Evolutionary conservation across 2,329 filamentous ascomycete genomes (phyloP).

Genomic region (Purpureocillium takamizusanense): DNA sequence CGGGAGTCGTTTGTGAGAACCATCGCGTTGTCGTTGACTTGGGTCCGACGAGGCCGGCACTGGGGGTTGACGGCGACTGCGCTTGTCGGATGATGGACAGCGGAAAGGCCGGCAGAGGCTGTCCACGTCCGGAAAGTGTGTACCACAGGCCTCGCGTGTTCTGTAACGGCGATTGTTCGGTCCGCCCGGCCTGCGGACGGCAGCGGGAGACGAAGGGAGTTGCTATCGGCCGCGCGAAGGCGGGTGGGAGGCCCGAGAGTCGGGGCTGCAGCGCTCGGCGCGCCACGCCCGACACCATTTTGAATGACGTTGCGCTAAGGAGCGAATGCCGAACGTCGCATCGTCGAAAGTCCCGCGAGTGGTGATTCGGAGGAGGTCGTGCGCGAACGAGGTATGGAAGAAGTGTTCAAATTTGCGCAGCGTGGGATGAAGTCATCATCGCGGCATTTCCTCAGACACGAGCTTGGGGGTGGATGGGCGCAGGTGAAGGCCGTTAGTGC

Average conservation of each 20-base stretch:
- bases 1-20: conserved; percentile 18
- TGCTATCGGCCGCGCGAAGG: too few species aligned
- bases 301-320: conserved; percentile 17
- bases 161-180: too few species aligned
- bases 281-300: conserved; percentile 40
- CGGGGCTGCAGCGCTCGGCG: conserved; percentile 40
- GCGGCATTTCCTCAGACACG: conserved; percentile 17
- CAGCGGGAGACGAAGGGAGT: too few species aligned
- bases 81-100: conserved; percentile 1
- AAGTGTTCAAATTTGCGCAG: conserved; percentile 12
- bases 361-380: conserved; percentile 5
- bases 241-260: conserved; percentile 15
- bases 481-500: too few species aligned
- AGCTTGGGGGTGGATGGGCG: neutral
- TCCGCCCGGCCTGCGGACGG: too few species aligned
- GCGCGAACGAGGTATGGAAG: neutral
- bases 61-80: too few species aligned
- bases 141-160: neutral
- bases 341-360: conserved; percentile 14
- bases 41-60: too few species aligned
- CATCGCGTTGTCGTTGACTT: conserved; percentile 2
- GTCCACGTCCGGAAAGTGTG: neutral
- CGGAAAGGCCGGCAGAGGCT: neutral
- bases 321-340: conserved; percentile 15
- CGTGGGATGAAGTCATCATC: conserved; percentile 22